Evolutionary conservation across 2,329 filamentous ascomycete genomes (phyloP), one percentile per base, ranked within the genome.

Genomic region (Aspergillus bombycis): DNA sequence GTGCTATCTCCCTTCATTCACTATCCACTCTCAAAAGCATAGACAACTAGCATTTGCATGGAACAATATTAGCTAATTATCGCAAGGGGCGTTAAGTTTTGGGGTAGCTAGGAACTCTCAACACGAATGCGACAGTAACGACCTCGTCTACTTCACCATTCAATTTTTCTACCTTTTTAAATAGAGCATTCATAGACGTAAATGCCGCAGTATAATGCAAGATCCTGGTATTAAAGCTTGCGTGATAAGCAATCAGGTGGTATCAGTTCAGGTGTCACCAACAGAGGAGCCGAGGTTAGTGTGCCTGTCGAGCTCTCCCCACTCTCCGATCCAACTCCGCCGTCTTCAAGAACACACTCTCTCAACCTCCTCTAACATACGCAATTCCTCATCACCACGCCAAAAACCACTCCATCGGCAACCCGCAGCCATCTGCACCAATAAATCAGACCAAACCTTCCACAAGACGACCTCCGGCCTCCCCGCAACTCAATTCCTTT

Each of bases 311-410:
- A 58, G 43, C 36, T 62, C 60, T 62, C 60, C 60, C 60, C 60
- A 48, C 60, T 62, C 60, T 62, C 60, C 55, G 52, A 58, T 54
- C 16, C 23, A 52, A n/a, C 48, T 32, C 45, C 54, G 19, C 34
- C 32, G 10, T 43, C 41, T 30, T 38, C 43, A 48, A 48, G 21
- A 48, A 16, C 30, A 30, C 10, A 32, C 57, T 12, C n/a, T 16
- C 34, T 5, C 36, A 32, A 45, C 19, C 36, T 36, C 36, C 34
- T 61, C 45, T n/a, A 30, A 19, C 28, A 57, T 19, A 34, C 16
- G 19, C 23, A 30, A 34, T 16, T n/a, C 9, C 43, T 26, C 14
- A 26, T 41, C n/a, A 14, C n/a, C 19, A 16, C 32, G 7, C 28
- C 36, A 32, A 12, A 12, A 41, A 6, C 46, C 16, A 32, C 19